These are phyloP conservation scores for Acmispon strigosus DNA, from an alignment of 306 rosid species.

Conservation along the genomic window DNA sequence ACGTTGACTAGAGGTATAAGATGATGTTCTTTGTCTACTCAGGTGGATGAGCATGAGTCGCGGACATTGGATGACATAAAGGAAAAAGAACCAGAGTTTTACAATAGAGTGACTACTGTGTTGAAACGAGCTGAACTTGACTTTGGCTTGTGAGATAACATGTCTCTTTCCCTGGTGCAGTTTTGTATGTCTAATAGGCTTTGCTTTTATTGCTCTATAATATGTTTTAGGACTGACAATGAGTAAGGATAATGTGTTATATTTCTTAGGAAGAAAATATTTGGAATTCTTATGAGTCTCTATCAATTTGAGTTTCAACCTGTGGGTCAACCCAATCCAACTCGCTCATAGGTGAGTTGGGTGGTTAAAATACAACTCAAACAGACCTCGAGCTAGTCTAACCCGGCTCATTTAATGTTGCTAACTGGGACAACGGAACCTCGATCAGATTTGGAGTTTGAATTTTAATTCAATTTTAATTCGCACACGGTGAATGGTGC, in stretches of 20 bases:
- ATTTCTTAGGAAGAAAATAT: neutral
- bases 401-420: no score
- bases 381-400: no score
- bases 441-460: no score
- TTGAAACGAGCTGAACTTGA: slow-evolving; percentile 71
- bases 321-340: no score
- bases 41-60: slow-evolving; percentile 85
- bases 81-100: slow-evolving; percentile 72
- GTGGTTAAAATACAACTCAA: no score
- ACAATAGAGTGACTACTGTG: slow-evolving; percentile 43
- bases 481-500: no score
- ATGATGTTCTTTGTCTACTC: slow-evolving; percentile 20
- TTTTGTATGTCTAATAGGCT: slow-evolving; percentile 3
- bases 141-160: slow-evolving; percentile 37
- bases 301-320: no score
- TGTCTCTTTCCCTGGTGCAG: neutral
- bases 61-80: slow-evolving; percentile 53
- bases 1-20: no score
- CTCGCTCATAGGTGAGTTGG: no score
- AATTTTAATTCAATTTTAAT: no score
- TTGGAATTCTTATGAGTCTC: neutral
- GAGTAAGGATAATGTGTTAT: neutral
- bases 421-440: no score
- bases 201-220: neutral
- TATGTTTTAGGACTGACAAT: neutral